phyloP scores from a whole-genome alignment of 2,329 filamentous ascomycete genomes.

The Calonectria montana region DNA sequence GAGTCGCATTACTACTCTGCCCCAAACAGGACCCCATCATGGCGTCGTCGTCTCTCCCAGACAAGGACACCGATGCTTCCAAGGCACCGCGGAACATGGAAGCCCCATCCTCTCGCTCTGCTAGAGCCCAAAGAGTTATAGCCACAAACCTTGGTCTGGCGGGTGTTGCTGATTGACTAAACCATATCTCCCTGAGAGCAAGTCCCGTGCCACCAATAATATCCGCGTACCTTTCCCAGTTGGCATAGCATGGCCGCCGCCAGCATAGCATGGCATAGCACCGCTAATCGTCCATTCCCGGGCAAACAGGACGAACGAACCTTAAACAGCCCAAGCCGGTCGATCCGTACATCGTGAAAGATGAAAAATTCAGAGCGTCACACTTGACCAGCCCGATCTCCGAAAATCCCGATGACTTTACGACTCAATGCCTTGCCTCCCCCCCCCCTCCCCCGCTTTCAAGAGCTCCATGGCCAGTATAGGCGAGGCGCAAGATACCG shows the following conservation, averaged over 20 bases:
- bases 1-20: not conserved
- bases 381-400: not conserved
- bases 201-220: not conserved
- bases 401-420: not conserved
- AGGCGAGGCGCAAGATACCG: slow-evolving; percentile 3
- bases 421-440: not conserved
- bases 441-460: not conserved
- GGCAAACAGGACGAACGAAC: not conserved
- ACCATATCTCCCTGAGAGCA: not conserved
- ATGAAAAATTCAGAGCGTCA: not conserved
- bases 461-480: not conserved
- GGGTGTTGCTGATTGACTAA: slow-evolving; percentile 6
- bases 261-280: not conserved
- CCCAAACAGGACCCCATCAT: slow-evolving; percentile 3
- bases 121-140: not conserved
- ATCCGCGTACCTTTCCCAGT: not conserved
- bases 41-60: not conserved
- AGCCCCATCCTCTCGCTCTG: not conserved
- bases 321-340: not conserved
- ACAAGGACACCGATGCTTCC: slow-evolving; percentile 2
- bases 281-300: not conserved
- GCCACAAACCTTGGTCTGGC: slow-evolving; percentile 1
- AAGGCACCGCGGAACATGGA: slow-evolving; percentile 4
- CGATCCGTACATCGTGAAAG: slow-evolving; percentile 1
- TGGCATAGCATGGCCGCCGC: not conserved